Conservation (phyloP, 1,284 basidiomycete species). For the Rhodotorula glutinis region DNA sequence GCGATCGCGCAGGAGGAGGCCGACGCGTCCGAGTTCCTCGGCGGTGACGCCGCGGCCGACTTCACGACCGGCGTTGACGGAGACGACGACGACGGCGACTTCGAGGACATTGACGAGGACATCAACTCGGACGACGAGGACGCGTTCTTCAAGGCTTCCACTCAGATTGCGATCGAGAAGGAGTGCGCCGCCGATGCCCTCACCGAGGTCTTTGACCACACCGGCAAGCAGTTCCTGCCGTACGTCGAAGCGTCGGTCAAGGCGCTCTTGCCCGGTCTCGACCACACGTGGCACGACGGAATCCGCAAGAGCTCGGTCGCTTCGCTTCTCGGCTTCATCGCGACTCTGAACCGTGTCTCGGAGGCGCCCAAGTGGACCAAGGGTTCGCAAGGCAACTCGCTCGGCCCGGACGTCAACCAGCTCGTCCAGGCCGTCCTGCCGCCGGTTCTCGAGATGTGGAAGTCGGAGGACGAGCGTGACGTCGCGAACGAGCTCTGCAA, state of each 20-base stretch:
- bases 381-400: conserved; percentile 53
- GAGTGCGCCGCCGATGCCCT: conserved; percentile 98
- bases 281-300: conserved; percentile 91
- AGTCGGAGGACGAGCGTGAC: conserved; percentile 87
- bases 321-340: conserved; percentile 82
- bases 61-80: conserved; percentile 59
- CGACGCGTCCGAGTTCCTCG: conserved; percentile 47
- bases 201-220: conserved; percentile 82
- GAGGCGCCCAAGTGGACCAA: conserved; percentile 77
- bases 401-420: conserved; percentile 64
- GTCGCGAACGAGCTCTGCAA: conserved; percentile 45
- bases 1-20: conserved; percentile 73
- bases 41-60: conserved; percentile 55
- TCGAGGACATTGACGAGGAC: conserved; percentile 68
- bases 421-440: conserved; percentile 74
- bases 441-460: conserved; percentile 81
- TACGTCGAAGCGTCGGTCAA: conserved; percentile 68
- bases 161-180: conserved; percentile 97
- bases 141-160: conserved; percentile 96
- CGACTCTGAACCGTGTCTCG: conserved; percentile 88
- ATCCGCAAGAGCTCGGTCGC: conserved; percentile 93
- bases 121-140: conserved; percentile 69
- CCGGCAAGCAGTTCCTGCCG: conserved; percentile 81
- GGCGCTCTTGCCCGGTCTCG: conserved; percentile 75
- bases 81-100: conserved; percentile 55